phyloP scores from a whole-genome alignment of 2,329 filamentous ascomycete species.

The Aschersonia sp. region DNA sequence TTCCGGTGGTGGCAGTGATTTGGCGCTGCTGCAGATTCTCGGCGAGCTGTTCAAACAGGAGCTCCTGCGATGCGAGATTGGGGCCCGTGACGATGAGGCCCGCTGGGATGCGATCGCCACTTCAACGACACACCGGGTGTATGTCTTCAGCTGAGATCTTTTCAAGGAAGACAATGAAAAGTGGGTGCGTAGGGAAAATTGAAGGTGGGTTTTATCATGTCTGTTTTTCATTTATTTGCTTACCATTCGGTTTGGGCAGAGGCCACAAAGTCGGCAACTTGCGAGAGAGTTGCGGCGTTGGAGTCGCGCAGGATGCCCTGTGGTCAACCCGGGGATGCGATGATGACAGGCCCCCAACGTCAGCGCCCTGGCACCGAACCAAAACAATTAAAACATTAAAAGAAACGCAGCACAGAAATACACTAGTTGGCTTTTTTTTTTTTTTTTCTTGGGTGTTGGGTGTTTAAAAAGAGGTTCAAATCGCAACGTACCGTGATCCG shows the following conservation, averaged over 20 bases:
- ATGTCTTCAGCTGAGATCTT: no score
- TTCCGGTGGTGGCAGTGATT: no score
- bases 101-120: slow-evolving; percentile 42
- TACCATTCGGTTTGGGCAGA: slow-evolving; percentile 19
- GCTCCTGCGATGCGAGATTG: slow-evolving; percentile 60
- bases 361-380: neutral
- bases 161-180: no score
- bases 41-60: slow-evolving; percentile 58
- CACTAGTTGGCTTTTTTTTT: no score
- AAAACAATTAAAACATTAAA: no score
- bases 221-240: neutral
- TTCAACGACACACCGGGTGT: slow-evolving; percentile 2
- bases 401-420: no score
- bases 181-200: no score
- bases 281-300: slow-evolving; percentile 43
- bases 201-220: no score
- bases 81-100: slow-evolving; percentile 66
- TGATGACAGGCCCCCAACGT: no score
- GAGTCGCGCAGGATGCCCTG: slow-evolving; percentile 43
- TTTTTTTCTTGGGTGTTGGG: no score
- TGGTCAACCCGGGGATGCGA: no score
- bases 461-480: no score
- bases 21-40: slow-evolving; percentile 28
- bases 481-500: slow-evolving; percentile 35
- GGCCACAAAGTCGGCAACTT: slow-evolving; percentile 42